Conservation (phyloP, 371 early-diverging fungal genomes). For the Batrachochytrium dendrobatidis region DNA sequence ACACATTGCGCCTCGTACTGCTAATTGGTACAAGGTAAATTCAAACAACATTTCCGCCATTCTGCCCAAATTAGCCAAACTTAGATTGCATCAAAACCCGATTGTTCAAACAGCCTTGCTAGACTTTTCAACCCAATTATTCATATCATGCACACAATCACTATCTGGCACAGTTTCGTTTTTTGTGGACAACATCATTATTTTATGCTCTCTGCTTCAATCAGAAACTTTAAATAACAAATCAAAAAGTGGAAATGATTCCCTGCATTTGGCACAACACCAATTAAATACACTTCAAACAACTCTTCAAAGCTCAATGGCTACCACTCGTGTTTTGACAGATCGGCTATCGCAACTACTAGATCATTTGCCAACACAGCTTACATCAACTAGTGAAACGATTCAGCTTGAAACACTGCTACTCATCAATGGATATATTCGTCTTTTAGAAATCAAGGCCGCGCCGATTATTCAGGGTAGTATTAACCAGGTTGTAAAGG, state of each 20-base stretch:
- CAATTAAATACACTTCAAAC: too few species aligned
- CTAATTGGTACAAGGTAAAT: background rate
- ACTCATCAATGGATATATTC: slow-evolving; percentile 36
- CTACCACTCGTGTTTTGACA: too few species aligned
- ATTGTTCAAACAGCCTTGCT: slow-evolving; percentile 38
- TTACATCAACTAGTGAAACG: slow-evolving; percentile 26
- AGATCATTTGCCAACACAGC: background rate
- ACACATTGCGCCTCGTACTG: too few species aligned
- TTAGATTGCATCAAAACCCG: slow-evolving; percentile 40
- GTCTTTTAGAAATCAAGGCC: slow-evolving; percentile 34
- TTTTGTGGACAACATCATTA: slow-evolving; percentile 40
- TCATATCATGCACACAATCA: slow-evolving; percentile 31
- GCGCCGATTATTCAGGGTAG: slow-evolving; percentile 29
- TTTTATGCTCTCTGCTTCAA: too few species aligned
- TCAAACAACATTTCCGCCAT: background rate
- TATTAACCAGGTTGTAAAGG: slow-evolving; percentile 28
- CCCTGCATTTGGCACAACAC: too few species aligned
- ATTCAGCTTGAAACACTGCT: slow-evolving; percentile 36
- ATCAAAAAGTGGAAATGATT: too few species aligned
- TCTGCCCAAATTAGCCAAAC: slow-evolving; percentile 16
- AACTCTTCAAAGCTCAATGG: too few species aligned
- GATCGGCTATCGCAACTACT: too few species aligned
- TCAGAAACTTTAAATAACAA: too few species aligned
- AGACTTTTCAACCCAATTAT: slow-evolving; percentile 31
- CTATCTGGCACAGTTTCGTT: slow-evolving; percentile 35